Evolutionary conservation across 1,139 yeast genomes (phyloP).

Genomic region (Suhomyces bolitotheri): DNA sequence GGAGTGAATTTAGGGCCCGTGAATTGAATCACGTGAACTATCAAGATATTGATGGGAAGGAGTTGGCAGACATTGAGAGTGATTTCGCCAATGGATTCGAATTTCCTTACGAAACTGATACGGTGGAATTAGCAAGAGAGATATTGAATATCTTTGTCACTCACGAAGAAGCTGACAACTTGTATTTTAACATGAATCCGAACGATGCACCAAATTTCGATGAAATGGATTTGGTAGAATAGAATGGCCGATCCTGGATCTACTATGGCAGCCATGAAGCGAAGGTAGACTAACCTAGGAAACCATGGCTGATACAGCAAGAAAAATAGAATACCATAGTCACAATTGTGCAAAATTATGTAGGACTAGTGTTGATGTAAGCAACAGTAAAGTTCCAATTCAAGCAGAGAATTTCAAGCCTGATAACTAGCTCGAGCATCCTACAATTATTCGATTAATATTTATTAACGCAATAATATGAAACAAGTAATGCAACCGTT

Average conservation of each 20-base stretch:
- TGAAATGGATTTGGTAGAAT: constrained; percentile 25
- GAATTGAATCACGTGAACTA: constrained; percentile 35
- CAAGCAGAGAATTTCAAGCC: too few species aligned
- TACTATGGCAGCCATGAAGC: too few species aligned
- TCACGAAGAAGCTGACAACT: constrained; percentile 76
- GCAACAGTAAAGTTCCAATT: too few species aligned
- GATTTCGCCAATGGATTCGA: constrained; percentile 59
- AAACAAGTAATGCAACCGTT: constrained; percentile 14
- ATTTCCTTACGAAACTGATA: constrained; percentile 60
- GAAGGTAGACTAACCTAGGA: too few species aligned
- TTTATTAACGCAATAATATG: constrained; percentile 14
- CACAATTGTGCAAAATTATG: too few species aligned
- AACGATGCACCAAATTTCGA: constrained; percentile 28
- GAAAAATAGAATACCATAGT: too few species aligned
- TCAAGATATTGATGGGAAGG: constrained; percentile 16
- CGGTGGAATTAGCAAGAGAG: constrained; percentile 70
- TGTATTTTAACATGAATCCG: constrained; percentile 64
- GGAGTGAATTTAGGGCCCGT: constrained; percentile 45
- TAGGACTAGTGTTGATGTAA: too few species aligned
- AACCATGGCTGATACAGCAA: too few species aligned
- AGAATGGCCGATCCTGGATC: background rate
- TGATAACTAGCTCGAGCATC: too few species aligned
- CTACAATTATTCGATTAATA: constrained; percentile 12
- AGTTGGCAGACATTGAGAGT: constrained; percentile 36
- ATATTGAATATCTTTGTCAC: constrained; percentile 68